Evolutionary conservation across 2,329 filamentous ascomycete species (phyloP).

Genomic region (Beauveria australis): DNA sequence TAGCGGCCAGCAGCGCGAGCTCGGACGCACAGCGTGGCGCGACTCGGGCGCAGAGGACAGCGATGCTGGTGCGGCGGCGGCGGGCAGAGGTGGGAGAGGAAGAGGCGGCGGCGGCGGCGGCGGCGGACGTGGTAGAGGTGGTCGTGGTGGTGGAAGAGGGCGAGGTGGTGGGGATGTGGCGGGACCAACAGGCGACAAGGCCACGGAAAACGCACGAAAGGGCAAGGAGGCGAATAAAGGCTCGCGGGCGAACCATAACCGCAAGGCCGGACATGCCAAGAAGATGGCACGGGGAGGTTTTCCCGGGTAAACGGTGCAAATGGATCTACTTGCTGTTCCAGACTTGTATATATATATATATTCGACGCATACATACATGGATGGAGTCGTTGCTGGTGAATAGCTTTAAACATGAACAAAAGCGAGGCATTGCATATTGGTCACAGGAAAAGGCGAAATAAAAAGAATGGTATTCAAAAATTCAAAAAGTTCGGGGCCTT

Average conservation of each 20-base stretch:
- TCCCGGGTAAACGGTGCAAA: conserved; percentile 11
- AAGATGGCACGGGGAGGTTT: conserved; percentile 53
- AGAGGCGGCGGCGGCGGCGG: conserved; percentile 37
- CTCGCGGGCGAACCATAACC: conserved; percentile 77
- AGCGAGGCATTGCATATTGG: neutral
- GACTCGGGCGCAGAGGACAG: conserved; percentile 50
- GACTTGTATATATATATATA: neutral
- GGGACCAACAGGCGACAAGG: conserved; percentile 58
- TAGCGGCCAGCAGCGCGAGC: conserved; percentile 54
- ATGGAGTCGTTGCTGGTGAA: neutral
- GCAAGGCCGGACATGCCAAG: conserved; percentile 59
- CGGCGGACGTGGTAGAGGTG: conserved; percentile 37
- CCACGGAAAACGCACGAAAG: conserved; percentile 62
- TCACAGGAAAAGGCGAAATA: neutral
- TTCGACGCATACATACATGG: neutral
- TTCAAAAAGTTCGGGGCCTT: neutral
- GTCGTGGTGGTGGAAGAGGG: conserved; percentile 41
- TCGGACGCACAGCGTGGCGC: conserved; percentile 60
- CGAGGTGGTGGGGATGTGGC: conserved; percentile 52
- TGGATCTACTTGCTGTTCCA: neutral
- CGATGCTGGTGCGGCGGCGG: conserved; percentile 35
- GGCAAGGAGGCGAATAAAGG: conserved; percentile 78
- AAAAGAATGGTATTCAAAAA: neutral
- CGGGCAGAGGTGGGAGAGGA: conserved; percentile 33
- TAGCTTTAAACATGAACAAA: neutral